Evolutionary conservation across 1,139 yeast species (phyloP).

Genomic region (Taphrina flavorubra): DNA sequence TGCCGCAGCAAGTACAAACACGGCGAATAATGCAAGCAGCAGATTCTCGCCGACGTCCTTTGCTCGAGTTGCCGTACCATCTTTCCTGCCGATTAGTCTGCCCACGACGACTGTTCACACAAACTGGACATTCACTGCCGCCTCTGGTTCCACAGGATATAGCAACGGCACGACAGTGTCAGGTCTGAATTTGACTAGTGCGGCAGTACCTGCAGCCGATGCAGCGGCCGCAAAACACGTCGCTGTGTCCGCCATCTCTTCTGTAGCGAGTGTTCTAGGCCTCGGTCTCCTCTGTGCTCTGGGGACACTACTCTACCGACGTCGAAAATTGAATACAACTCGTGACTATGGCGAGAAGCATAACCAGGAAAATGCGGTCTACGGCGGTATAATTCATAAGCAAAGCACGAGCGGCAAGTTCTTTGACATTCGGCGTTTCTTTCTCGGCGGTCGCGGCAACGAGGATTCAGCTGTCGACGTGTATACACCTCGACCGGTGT

Average conservation of each 20-base stretch:
- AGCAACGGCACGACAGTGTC: not conserved
- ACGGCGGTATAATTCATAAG: not conserved
- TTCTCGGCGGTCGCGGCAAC: not conserved
- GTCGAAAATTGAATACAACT: not conserved
- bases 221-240: not conserved
- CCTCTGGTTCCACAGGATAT: not conserved
- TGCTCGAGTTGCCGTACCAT: not conserved
- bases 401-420: conserved; percentile 1
- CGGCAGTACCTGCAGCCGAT: not conserved
- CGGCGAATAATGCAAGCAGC: not conserved
- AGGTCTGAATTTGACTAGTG: not conserved
- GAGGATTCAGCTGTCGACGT: not conserved
- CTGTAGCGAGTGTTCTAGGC: conserved; percentile 4
- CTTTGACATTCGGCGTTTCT: conserved; percentile 8
- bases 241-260: conserved; percentile 8
- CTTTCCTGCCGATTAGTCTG: not conserved
- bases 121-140: conserved; percentile 7
- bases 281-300: conserved; percentile 8
- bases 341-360: not conserved
- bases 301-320: conserved; percentile 1
- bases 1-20: too few species aligned
- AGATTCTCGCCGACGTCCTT: not conserved
- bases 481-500: conserved; percentile 1
- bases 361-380: not conserved
- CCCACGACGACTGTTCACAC: not conserved